phyloP scores from a whole-genome alignment of 2,329 filamentous ascomycete species.

The Aspergillus sp. region DNA sequence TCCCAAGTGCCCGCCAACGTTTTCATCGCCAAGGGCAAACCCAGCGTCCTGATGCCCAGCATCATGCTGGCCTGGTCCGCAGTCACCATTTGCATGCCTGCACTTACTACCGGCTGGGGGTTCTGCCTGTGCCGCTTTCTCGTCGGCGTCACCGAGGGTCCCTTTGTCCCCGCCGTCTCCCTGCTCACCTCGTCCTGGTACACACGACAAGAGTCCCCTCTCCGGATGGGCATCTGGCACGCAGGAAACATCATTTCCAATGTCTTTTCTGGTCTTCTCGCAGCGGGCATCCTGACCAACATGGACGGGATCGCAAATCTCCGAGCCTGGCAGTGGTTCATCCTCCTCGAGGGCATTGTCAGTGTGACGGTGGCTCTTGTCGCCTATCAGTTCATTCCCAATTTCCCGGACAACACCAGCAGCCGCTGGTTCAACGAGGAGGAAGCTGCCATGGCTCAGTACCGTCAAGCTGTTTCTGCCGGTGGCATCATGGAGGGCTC shows the following conservation, averaged over 20 bases:
- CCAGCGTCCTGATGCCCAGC: conserved; percentile 13
- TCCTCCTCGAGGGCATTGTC: conserved; percentile 16
- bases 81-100: conserved; percentile 19
- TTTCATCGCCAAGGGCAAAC: conserved; percentile 18
- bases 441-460: conserved; percentile 17
- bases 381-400: conserved; percentile 14
- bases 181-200: conserved; percentile 19
- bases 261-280: conserved; percentile 12
- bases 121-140: conserved; percentile 20
- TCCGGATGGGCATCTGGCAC: conserved; percentile 19
- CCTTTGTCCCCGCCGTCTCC: conserved; percentile 16
- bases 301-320: conserved; percentile 16
- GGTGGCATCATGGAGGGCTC: conserved; percentile 11
- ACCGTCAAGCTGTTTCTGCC: conserved; percentile 14
- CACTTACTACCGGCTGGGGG: conserved; percentile 12
- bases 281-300: conserved; percentile 15
- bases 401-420: conserved; percentile 14
- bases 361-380: conserved; percentile 9
- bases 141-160: conserved; percentile 16
- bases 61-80: conserved; percentile 18
- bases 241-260: conserved; percentile 18
- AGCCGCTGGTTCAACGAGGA: conserved; percentile 15
- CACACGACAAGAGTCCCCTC: conserved; percentile 12
- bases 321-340: conserved; percentile 18
- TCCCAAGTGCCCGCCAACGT: conserved; percentile 17